Percentiles rank a stretch among this genome's conserved stretches.
Conservation (phyloP, 2,329 filamentous ascomycete genomes). For the Aspergillus tamarii region DNA sequence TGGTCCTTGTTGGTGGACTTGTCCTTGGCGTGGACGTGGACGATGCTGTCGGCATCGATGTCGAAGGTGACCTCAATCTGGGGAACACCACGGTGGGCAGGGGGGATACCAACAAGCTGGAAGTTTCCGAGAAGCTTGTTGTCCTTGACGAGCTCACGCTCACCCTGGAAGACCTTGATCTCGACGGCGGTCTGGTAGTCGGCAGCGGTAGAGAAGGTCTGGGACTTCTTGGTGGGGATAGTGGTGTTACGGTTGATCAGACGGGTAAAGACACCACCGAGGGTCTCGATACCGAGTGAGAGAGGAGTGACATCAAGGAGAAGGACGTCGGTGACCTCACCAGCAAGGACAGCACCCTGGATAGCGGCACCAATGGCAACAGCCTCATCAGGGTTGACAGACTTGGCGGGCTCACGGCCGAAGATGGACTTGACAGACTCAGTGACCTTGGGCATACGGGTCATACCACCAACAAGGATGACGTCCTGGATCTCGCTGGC, state of each 20-base stretch:
- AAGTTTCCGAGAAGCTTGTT: conserved; percentile 99
- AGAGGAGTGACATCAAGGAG: conserved; percentile 94
- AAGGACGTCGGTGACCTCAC: conserved; percentile 94
- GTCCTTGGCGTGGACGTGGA: conserved; percentile 97
- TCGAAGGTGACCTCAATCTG: conserved; percentile 98
- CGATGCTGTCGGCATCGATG: conserved; percentile 96
- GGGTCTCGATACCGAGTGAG: conserved; percentile 97
- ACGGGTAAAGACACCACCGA: conserved; percentile 96
- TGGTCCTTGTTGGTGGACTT: conserved; percentile 99
- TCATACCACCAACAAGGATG: conserved; percentile 98
- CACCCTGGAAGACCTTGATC: conserved; percentile 99
- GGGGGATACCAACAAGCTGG: conserved; percentile 96
- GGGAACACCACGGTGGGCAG: conserved; percentile 92
- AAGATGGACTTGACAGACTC: conserved; percentile 98
- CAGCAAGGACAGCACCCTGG: conserved; percentile 93
- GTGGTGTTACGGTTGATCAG: conserved; percentile 99
- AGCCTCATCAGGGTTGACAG: conserved; percentile 97
- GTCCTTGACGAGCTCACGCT: conserved; percentile 97
- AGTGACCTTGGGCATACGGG: conserved; percentile 97
- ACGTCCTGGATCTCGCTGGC: conserved; percentile 97
- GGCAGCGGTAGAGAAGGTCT: conserved; percentile 95
- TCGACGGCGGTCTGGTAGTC: conserved; percentile 99
- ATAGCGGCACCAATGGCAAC: conserved; percentile 97
- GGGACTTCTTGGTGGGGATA: conserved; percentile 98
- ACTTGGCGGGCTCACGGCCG: conserved; percentile 94